Evolutionary conservation across 2,329 filamentous ascomycete species (phyloP).

Genomic region (Teratosphaeriaceae sp.): DNA sequence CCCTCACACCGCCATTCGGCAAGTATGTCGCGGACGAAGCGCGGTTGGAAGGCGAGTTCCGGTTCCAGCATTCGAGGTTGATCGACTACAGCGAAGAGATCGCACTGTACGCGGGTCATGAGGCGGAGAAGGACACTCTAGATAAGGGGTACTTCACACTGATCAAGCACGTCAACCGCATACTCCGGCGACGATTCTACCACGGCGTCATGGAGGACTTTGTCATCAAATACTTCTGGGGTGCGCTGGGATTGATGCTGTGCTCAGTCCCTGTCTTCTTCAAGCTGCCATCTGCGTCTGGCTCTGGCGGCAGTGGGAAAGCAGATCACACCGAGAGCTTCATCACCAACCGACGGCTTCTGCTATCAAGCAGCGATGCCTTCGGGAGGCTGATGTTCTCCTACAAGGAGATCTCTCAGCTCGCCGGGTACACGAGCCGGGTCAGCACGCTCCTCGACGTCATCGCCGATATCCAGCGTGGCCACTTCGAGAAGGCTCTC

Average conservation of each 20-base stretch:
- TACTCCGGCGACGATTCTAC: slow-evolving; percentile 82
- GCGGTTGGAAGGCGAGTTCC: slow-evolving; percentile 87
- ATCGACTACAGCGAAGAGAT: slow-evolving; percentile 97
- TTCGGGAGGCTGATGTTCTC: slow-evolving; percentile 97
- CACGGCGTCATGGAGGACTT: slow-evolving; percentile 99
- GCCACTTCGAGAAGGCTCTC: slow-evolving; percentile 92
- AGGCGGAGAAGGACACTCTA: slow-evolving; percentile 89
- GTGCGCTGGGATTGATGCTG: slow-evolving; percentile 79
- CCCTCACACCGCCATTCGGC: slow-evolving; percentile 89
- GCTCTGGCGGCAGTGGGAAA: slow-evolving; percentile 13
- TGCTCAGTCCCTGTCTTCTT: slow-evolving; percentile 96
- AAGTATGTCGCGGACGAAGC: slow-evolving; percentile 98
- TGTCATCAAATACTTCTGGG: slow-evolving; percentile 99
- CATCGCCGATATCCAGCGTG: slow-evolving; percentile 85
- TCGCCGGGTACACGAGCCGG: slow-evolving; percentile 90
- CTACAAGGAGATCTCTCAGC: slow-evolving; percentile 93
- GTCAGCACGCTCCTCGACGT: slow-evolving; percentile 86
- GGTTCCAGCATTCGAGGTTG: slow-evolving; percentile 87
- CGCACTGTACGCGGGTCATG: slow-evolving; percentile 83
- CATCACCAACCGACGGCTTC: slow-evolving; percentile 86
- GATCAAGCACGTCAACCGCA: slow-evolving; percentile 98
- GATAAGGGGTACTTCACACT: slow-evolving; percentile 99
- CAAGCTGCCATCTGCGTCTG: slow-evolving; percentile 49
- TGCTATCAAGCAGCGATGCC: slow-evolving; percentile 88
- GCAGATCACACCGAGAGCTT: slow-evolving; percentile 51